These are phyloP conservation scores for Ceratocystis cubensis DNA, from an alignment of 2,329 filamentous ascomycete genomes.

Conservation along the genomic window DNA sequence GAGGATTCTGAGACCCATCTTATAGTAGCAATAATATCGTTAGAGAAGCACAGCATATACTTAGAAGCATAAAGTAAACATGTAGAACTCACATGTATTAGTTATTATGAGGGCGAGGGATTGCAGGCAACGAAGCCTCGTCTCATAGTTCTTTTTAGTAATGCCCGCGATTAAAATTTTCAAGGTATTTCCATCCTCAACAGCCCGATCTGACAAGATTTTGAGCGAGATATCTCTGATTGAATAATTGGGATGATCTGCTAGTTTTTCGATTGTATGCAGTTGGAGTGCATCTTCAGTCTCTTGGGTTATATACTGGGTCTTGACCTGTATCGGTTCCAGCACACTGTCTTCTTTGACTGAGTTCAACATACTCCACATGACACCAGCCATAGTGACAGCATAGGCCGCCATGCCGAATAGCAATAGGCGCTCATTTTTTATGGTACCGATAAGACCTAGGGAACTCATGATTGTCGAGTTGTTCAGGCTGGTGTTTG, in stretches of 20 bases:
- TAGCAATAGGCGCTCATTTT: conserved; percentile 43
- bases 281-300: conserved; percentile 59
- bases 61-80: not conserved
- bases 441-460: conserved; percentile 25
- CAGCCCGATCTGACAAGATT: conserved; percentile 43
- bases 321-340: conserved; percentile 49
- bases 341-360: conserved; percentile 55
- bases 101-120: conserved; percentile 43
- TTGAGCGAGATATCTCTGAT: conserved; percentile 56
- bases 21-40: not conserved
- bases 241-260: conserved; percentile 58
- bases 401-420: conserved; percentile 45
- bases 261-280: conserved; percentile 53
- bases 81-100: conserved; percentile 26
- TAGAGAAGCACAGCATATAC: not conserved
- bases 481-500: conserved; percentile 14
- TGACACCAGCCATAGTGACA: conserved; percentile 43
- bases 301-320: conserved; percentile 61
- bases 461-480: conserved; percentile 14
- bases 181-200: conserved; percentile 45
- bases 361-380: conserved; percentile 45
- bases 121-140: conserved; percentile 44
- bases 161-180: conserved; percentile 45
- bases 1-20: conserved; percentile 31
- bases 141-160: conserved; percentile 45